Base-by-base conservation (phyloP, 2,329 filamentous ascomycete genomes). In the Fusarium transvaalense region DNA sequence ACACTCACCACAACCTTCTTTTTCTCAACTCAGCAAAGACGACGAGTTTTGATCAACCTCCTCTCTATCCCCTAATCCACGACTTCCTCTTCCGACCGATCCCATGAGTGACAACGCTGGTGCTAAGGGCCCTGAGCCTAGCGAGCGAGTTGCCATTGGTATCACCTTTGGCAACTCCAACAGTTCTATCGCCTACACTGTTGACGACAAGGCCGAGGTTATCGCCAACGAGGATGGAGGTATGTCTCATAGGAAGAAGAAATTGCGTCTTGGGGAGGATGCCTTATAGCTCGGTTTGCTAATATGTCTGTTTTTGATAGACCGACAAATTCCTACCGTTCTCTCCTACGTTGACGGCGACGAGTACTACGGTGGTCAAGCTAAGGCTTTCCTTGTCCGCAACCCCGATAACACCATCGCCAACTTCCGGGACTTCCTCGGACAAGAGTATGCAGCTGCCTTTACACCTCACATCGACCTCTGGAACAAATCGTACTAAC, bases 181-280 rank as follows among this genome's bases (percentile, higher is more conserved):
- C 89, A 97, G 93, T 84, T 97, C 94, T 64, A 97, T 99, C 82
- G 95, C 95, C 75, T 94, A 90, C 79, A 97, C 94, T 46, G 88
- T 91, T 66, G 95, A 98, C 77, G 95, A 97, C 82, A 97, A 97
- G 85, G 91, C 94, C 70, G 93, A 97, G 80, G 95, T 99, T 69
- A 98, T 99, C 83, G 96, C 96, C 77, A 98, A 99, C 83, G 96
- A 98, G 84, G 96, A 98, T 78, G 96, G 96, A 86, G 93, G 93
- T 94, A 79, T 77, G 89, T 82, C 19, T 42, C 4, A 9, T 9
- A 13, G 27, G 23, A 38, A 27, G 37, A 29, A 15, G 10, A 15
- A 10, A 23, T 29, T 13, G 15, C 2, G 14, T 27, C 17, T 9
- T 15, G 23, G 29, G 13, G 21, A 15, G 25, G 12, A 25, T 60